These are phyloP conservation scores for Puccinellia tenuiflora DNA, from an alignment of 176 grass and related monocot genomes.

Conservation along the genomic window DNA sequence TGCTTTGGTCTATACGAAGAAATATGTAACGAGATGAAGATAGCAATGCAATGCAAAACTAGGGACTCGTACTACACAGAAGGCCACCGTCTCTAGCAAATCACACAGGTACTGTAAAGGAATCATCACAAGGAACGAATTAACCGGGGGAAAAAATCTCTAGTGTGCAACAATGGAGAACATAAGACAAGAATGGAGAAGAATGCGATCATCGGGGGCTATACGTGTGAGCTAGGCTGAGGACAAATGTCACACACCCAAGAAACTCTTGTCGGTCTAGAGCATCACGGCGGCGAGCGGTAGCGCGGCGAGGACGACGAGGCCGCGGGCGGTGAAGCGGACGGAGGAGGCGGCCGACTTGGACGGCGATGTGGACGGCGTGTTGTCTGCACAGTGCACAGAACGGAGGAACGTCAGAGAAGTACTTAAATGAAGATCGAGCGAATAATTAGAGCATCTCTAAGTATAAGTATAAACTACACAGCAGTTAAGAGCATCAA, in stretches of 20 bases:
- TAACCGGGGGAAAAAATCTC: neutral
- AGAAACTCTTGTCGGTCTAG: neutral
- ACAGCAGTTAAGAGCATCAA: neutral
- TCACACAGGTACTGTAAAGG: neutral
- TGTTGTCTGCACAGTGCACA: slow-evolving; percentile 6
- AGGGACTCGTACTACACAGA: neutral
- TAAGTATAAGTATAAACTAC: neutral
- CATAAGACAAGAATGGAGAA: slow-evolving; percentile 20
- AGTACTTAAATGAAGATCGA: neutral
- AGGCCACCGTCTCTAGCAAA: slow-evolving; percentile 5
- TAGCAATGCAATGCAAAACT: neutral
- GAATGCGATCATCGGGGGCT: neutral
- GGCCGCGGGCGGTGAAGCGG: neutral
- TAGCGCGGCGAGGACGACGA: slow-evolving; percentile 12
- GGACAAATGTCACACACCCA: neutral
- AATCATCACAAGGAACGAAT: slow-evolving; percentile 6
- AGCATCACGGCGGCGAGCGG: slow-evolving; percentile 12
- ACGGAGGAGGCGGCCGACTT: neutral
- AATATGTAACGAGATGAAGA: neutral
- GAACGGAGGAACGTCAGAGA: neutral
- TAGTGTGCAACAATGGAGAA: neutral
- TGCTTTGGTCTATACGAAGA: neutral
- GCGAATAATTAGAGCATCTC: neutral
- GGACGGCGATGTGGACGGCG: slow-evolving; percentile 4
- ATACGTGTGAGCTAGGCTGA: neutral